These are phyloP conservation scores for Cryomyces minteri DNA, from an alignment of 495 filamentous ascomycete species.

Conservation along the genomic window DNA sequence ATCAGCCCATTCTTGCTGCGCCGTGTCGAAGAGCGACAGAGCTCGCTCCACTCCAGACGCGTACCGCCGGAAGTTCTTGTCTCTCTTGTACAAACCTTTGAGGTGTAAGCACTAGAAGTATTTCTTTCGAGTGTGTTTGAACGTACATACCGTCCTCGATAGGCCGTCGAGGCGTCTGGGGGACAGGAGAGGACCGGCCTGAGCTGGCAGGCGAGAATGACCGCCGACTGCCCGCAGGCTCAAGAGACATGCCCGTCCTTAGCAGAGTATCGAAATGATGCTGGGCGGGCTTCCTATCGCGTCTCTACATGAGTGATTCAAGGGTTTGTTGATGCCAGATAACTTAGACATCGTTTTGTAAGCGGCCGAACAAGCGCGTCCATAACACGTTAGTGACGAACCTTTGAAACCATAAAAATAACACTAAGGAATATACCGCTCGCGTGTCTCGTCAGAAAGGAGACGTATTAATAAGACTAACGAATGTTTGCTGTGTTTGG, in stretches of 20 bases:
- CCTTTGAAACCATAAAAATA: too few species aligned
- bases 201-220: conserved; percentile 18
- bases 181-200: conserved; percentile 21
- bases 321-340: too few species aligned
- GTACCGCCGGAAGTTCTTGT: conserved; percentile 86
- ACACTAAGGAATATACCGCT: too few species aligned
- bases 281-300: too few species aligned
- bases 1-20: conserved; percentile 95
- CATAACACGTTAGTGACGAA: too few species aligned
- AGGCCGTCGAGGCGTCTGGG: conserved; percentile 13
- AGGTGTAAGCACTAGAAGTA: not conserved
- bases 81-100: conserved; percentile 33
- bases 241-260: conserved; percentile 13
- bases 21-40: conserved; percentile 77
- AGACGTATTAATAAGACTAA: too few species aligned
- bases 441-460: too few species aligned
- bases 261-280: too few species aligned
- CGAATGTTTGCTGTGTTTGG: too few species aligned
- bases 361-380: too few species aligned
- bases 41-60: conserved; percentile 74
- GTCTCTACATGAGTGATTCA: too few species aligned
- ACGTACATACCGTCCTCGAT: conserved; percentile 22
- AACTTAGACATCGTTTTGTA: too few species aligned
- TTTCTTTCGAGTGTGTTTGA: not conserved
- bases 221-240: conserved; percentile 11